These are phyloP conservation scores for Jimgerdemannia lactiflua DNA, from an alignment of 192 early-diverging fungal genomes.

Conservation along the genomic window DNA sequence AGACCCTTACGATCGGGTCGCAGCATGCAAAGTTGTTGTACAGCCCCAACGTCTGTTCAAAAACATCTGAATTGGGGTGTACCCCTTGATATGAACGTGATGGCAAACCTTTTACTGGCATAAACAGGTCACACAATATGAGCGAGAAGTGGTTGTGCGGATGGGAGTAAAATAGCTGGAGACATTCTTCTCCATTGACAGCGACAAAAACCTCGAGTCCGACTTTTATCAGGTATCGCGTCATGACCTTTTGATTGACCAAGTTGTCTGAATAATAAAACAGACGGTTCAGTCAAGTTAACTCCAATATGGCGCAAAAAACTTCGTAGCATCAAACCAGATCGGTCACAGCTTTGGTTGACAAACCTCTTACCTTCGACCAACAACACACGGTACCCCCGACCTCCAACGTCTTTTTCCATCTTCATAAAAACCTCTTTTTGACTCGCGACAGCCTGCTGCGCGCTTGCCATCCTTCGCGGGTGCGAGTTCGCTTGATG, in stretches of 20 bases:
- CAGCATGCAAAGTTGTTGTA: neutral
- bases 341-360: neutral
- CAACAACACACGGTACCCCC: slow-evolving; percentile 45
- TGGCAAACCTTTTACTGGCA: slow-evolving; percentile 50
- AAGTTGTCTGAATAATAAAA: slow-evolving; percentile 39
- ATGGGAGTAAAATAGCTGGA: slow-evolving; percentile 38
- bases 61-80: neutral
- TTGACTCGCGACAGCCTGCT: slow-evolving; percentile 44
- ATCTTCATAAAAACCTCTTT: slow-evolving; percentile 50
- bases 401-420: slow-evolving; percentile 44
- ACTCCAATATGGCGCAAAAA: neutral
- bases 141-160: slow-evolving; percentile 44
- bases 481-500: neutral
- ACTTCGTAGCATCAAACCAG: neutral
- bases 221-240: slow-evolving; percentile 41
- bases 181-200: slow-evolving; percentile 43
- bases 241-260: slow-evolving; percentile 57
- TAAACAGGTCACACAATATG: slow-evolving; percentile 55
- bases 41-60: neutral
- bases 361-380: slow-evolving; percentile 37
- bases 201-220: slow-evolving; percentile 45
- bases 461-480: slow-evolving; percentile 28
- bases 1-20: too few relatives aligned
- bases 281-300: neutral
- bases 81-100: neutral